Evolutionary conservation across 345 rosid genomes (phyloP).

Genomic region (Salix caprea): DNA sequence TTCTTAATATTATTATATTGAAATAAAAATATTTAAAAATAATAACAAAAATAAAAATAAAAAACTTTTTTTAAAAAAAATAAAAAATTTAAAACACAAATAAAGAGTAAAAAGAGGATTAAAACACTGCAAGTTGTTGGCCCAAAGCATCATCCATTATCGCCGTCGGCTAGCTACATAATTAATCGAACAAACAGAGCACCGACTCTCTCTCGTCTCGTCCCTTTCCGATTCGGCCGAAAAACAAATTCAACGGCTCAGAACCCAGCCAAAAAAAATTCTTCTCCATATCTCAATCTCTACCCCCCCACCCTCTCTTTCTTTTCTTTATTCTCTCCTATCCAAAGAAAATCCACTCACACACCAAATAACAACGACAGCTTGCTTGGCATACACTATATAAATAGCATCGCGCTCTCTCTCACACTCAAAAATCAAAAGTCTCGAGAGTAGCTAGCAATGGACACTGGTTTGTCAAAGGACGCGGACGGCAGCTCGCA

Average conservation of each 20-base stretch:
- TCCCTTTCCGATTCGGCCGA: neutral
- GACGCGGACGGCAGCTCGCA: slow-evolving; percentile 45
- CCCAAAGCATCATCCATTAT: neutral
- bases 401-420: neutral
- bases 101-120: neutral
- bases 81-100: too few relatives aligned
- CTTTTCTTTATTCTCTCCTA: neutral
- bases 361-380: neutral
- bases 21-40: too few relatives aligned
- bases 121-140: neutral
- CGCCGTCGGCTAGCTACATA: neutral
- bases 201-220: neutral
- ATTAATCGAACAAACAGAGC: neutral
- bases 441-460: slow-evolving; percentile 9
- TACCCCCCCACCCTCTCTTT: neutral
- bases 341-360: neutral
- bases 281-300: neutral
- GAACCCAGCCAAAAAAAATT: neutral
- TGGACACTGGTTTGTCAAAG: slow-evolving; percentile 80
- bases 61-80: too few relatives aligned
- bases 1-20: too few relatives aligned
- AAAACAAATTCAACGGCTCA: neutral
- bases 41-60: too few relatives aligned
- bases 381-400: neutral
- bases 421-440: neutral